Evolutionary conservation across 2,329 filamentous ascomycete genomes (phyloP).

Genomic region (Alternaria sp.): DNA sequence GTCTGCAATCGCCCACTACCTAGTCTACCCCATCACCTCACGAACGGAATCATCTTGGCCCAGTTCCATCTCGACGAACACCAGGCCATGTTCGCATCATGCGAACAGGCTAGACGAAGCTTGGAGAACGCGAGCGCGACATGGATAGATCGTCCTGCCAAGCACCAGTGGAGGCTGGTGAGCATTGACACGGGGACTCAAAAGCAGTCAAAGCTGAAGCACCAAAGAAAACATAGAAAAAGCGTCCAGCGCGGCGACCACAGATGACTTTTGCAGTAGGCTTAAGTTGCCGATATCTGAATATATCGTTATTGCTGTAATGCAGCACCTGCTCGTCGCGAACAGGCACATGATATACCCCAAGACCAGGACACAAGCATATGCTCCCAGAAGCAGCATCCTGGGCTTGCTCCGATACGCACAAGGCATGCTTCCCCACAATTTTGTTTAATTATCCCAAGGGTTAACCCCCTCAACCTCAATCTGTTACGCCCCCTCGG

Average conservation of each 20-base stretch:
- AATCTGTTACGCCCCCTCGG: conserved; percentile 9
- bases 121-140: conserved; percentile 3
- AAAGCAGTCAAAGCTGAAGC: background rate
- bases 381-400: background rate
- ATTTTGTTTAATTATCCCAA: conserved; percentile 5
- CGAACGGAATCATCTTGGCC: background rate
- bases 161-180: background rate
- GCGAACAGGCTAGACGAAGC: conserved; percentile 1
- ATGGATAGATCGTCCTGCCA: background rate
- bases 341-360: background rate
- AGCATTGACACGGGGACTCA: background rate
- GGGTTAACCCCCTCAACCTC: background rate
- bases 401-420: background rate
- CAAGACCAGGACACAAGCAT: background rate
- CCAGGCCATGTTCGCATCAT: conserved; percentile 5
- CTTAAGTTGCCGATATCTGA: background rate
- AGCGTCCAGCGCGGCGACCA: background rate
- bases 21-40: background rate
- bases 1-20: background rate
- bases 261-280: background rate
- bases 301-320: background rate
- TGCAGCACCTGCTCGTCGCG: background rate
- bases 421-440: background rate
- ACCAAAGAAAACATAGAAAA: background rate
- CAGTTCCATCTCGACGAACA: background rate